These are phyloP conservation scores for Aspergillus eucalypticola DNA, from an alignment of 2,329 filamentous ascomycete species.

Conservation along the genomic window DNA sequence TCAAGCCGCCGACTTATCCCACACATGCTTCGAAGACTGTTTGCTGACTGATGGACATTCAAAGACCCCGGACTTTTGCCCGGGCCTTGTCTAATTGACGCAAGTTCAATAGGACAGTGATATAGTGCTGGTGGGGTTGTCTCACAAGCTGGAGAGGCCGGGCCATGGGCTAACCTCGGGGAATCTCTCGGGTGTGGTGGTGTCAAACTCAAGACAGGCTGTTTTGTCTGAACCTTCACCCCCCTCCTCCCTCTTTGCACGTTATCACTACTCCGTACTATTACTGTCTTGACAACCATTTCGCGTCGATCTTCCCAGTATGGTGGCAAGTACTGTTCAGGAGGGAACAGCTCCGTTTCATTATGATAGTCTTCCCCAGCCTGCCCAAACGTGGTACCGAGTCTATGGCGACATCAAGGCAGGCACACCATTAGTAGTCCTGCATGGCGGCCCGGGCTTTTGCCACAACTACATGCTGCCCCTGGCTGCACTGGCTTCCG, in stretches of 20 bases:
- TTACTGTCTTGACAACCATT: background rate
- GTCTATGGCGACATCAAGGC: conserved; percentile 2
- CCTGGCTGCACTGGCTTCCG: background rate
- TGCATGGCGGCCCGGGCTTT: conserved; percentile 3
- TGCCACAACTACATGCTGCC: conserved; percentile 7
- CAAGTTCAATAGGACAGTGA: background rate
- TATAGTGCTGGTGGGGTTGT: background rate
- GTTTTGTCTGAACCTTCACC: background rate
- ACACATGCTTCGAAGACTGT: background rate
- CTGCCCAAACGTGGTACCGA: conserved; percentile 5
- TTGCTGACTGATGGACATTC: background rate
- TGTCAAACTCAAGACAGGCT: background rate
- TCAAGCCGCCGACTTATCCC: background rate
- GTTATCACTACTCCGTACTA: background rate
- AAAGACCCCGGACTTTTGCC: background rate
- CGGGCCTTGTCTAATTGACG: background rate
- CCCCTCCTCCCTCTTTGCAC: background rate
- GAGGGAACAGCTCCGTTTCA: background rate
- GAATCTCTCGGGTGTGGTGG: background rate
- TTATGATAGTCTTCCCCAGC: background rate
- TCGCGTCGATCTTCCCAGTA: background rate
- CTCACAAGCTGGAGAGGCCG: background rate
- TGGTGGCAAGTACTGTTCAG: background rate
- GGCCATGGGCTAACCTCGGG: background rate
- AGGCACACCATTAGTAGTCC: background rate